Evolutionary conservation across 306 rosid species (phyloP), one percentile per base, ranked within the genome.

Genomic region (Lathyrus aphaca): DNA sequence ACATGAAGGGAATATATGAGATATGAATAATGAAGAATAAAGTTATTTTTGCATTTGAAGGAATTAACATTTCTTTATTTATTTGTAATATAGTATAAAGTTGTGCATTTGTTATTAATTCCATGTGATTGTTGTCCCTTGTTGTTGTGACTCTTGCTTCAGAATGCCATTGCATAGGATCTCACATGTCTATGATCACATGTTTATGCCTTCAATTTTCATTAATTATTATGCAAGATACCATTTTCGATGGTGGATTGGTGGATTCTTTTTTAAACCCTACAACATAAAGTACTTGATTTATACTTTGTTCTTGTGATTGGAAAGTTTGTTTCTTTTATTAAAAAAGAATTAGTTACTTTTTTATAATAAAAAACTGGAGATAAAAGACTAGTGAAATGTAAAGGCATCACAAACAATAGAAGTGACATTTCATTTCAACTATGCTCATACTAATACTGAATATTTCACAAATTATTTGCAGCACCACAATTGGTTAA

Each of bases 141-240:
- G 10, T 23, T 16, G 10, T 29, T 35, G 39, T 8, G 39, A 21
- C 25, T 66, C 25, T 50, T 21, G 15, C 53, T 61, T 55, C 61
- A 18, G 6, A 15, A 40, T 51, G 19, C 59, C 77, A 27, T 56
- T 32, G 37, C 49, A 16, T 40, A 29, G 54, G 4, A 67, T 5
- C 14, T 73, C 78, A 68, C 81, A 38, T 76, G 81, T 57, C 46
- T 64, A n/a, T 69, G 6, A 18, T 74, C 79, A 69, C 82, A 42
- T 77, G 82, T 60, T 39, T 38, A 51, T 38, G 30, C 58, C 74
- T 32, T 64, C 2, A 46, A 39, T 64, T 13, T 49, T 59, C 11
- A 37, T 60, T 11, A 61, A 48, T 61, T 32, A 53, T 27, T 56
- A 27, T 56, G 63, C 19, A 56, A 56, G 63, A 27, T 56, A 2